These are phyloP conservation scores for Agrocybe chaxingu DNA, from an alignment of 768 basidiomycete species.

Conservation along the genomic window DNA sequence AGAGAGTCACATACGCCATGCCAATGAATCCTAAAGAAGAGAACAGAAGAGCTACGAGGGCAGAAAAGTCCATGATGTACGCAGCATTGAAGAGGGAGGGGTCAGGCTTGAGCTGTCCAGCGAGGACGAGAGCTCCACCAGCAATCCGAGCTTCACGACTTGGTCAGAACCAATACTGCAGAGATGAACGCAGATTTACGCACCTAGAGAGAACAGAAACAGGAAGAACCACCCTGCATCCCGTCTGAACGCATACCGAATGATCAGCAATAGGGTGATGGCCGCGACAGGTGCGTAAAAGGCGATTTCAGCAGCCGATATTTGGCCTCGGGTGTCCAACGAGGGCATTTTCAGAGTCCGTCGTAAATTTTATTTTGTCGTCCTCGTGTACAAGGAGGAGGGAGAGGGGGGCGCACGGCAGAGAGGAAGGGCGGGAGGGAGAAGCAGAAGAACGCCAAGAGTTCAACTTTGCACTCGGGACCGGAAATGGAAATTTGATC, in stretches of 20 bases:
- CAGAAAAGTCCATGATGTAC: slow-evolving; percentile 46
- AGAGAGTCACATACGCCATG: slow-evolving; percentile 34
- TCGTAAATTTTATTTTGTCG: slow-evolving; percentile 19
- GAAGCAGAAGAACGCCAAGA: slow-evolving; percentile 1
- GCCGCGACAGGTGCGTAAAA: slow-evolving; percentile 57
- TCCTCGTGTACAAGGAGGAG: slow-evolving; percentile 11
- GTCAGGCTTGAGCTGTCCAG: slow-evolving; percentile 41
- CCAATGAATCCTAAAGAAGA: slow-evolving; percentile 49
- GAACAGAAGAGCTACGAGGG: slow-evolving; percentile 36
- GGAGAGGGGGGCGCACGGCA: neutral
- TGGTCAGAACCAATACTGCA: neutral
- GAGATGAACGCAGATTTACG: slow-evolving; percentile 19
- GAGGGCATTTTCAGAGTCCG: slow-evolving; percentile 31
- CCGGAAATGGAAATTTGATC: too few species aligned
- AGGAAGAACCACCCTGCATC: slow-evolving; percentile 70
- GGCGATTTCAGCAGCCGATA: slow-evolving; percentile 57
- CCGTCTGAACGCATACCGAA: slow-evolving; percentile 53
- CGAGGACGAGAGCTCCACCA: slow-evolving; percentile 54
- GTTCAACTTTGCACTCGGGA: slow-evolving; percentile 3
- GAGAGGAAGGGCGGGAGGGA: slow-evolving; percentile 8
- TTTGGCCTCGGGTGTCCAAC: slow-evolving; percentile 43
- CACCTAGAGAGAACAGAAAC: slow-evolving; percentile 57
- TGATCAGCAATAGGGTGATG: slow-evolving; percentile 40
- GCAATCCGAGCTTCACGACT: slow-evolving; percentile 50
- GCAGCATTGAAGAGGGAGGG: slow-evolving; percentile 48